Conservation (phyloP, 805 yeast genomes). For the Sugiyamaella boreocaroliniensis region DNA sequence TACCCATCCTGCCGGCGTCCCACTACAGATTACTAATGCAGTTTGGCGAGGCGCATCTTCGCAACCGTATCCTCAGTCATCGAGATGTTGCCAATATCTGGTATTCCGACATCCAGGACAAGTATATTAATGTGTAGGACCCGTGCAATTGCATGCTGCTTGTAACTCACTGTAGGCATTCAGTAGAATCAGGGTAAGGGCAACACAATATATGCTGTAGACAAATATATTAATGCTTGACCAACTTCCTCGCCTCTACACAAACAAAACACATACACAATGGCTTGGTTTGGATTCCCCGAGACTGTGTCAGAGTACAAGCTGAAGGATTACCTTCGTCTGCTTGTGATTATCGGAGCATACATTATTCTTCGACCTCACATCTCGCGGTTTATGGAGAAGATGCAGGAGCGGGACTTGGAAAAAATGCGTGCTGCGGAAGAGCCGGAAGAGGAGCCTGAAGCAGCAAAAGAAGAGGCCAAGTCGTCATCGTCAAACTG, state of each 20-base stretch:
- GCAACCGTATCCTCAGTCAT: slow-evolving; percentile 38
- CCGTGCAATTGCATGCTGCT: background rate
- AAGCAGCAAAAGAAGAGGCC: slow-evolving; percentile 17
- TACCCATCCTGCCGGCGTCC: background rate
- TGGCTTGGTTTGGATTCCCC: slow-evolving; percentile 30
- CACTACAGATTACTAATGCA: slow-evolving; percentile 5
- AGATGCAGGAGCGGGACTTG: slow-evolving; percentile 15
- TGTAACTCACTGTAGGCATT: too few species aligned
- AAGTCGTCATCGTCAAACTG: background rate
- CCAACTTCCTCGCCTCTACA: background rate
- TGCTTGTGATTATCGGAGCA: slow-evolving; percentile 24
- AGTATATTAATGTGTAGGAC: slow-evolving; percentile 16
- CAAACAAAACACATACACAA: background rate
- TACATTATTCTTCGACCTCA: slow-evolving; percentile 29
- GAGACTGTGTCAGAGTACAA: slow-evolving; percentile 23
- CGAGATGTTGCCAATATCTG: slow-evolving; percentile 36
- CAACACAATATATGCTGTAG: background rate
- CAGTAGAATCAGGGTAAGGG: background rate
- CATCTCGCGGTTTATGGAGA: slow-evolving; percentile 24
- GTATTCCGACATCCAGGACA: slow-evolving; percentile 33
- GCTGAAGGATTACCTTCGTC: slow-evolving; percentile 27
- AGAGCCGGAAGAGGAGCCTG: slow-evolving; percentile 22
- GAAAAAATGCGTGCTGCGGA: slow-evolving; percentile 23
- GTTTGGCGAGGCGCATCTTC: slow-evolving; percentile 37
- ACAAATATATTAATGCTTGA: background rate